A percentile compares a stretch with the other conserved stretches of the same genome.
These are phyloP conservation scores for Leccinum subgranulosum DNA, from an alignment of 768 basidiomycete genomes.

Conservation along the genomic window DNA sequence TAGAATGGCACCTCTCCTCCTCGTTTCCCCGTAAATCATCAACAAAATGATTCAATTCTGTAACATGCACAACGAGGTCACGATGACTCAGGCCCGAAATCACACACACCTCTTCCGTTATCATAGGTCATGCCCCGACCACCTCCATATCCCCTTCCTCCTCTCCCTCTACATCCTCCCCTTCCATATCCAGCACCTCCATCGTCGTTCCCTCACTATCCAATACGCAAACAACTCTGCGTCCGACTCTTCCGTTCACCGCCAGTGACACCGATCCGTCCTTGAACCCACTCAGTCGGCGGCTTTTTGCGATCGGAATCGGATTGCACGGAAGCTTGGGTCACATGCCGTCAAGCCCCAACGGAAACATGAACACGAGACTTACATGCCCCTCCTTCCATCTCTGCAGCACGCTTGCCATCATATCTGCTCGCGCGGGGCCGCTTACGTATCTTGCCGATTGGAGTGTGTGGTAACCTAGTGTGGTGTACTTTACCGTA, in stretches of 20 bases:
- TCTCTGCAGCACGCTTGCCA: conserved; percentile 50
- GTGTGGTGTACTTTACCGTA: conserved; percentile 57
- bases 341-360: conserved; percentile 30
- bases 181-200: conserved; percentile 80
- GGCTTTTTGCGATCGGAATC: conserved; percentile 55
- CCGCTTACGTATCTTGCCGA: conserved; percentile 49
- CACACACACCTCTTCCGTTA: conserved; percentile 12
- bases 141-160: conserved; percentile 31
- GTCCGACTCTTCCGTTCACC: conserved; percentile 71
- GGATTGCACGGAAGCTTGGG: conserved; percentile 48
- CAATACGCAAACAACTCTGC: conserved; percentile 73
- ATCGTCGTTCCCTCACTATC: conserved; percentile 58
- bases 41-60: conserved; percentile 7
- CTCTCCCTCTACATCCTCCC: conserved; percentile 45
- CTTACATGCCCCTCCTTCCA: conserved; percentile 66
- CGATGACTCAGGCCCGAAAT: conserved; percentile 18
- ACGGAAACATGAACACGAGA: conserved; percentile 34
- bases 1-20: conserved; percentile 34
- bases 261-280: conserved; percentile 56
- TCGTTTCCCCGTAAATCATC: conserved; percentile 22
- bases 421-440: conserved; percentile 62
- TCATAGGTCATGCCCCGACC: conserved; percentile 16
- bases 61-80: conserved; percentile 26
- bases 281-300: conserved; percentile 51
- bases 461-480: conserved; percentile 56